Evolutionary conservation across 441 rosid genomes (phyloP).

Genomic region (Bruguiera hainesii): DNA sequence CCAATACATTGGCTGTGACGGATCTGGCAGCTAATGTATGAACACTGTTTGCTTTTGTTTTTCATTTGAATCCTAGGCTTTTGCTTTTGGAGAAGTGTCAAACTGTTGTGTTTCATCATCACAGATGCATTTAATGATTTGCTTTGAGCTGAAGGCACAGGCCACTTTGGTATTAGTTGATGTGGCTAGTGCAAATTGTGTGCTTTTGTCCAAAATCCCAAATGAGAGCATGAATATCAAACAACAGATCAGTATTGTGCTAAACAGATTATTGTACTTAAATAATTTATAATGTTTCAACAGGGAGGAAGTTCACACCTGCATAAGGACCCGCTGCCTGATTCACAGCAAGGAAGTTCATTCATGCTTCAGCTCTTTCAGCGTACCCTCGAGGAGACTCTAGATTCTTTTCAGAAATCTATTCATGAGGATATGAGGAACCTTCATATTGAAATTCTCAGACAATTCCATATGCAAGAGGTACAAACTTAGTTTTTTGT

Average conservation of each 20-base stretch:
- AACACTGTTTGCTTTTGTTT: conserved; percentile 10
- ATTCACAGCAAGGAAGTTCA: conserved; percentile 73
- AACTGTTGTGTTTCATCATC: conserved; percentile 10
- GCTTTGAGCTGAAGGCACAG: neutral
- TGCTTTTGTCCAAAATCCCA: neutral
- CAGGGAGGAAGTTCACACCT: conserved; percentile 65
- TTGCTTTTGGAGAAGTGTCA: conserved; percentile 12
- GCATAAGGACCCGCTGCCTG: conserved; percentile 41
- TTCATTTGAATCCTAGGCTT: neutral
- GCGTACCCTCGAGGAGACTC: conserved; percentile 77
- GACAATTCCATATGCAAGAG: conserved; percentile 95
- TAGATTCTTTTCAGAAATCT: conserved; percentile 82
- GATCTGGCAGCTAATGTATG: conserved; percentile 75
- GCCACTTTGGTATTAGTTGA: neutral
- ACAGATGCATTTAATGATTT: conserved; percentile 4
- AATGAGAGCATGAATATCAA: conserved; percentile 1
- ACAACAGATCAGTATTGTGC: neutral
- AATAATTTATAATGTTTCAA: conserved; percentile 23
- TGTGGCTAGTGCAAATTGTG: conserved; percentile 2
- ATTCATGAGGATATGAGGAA: conserved; percentile 88
- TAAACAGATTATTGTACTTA: neutral
- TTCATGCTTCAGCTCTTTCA: conserved; percentile 89
- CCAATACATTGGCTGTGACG: conserved; percentile 40
- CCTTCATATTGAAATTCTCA: conserved; percentile 80
- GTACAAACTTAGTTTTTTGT: conserved; percentile 28